A percentile compares a stretch with the other conserved stretches of the same genome.
These are phyloP conservation scores for Lentinus brumalis DNA, from an alignment of 768 basidiomycete genomes.

Conservation along the genomic window DNA sequence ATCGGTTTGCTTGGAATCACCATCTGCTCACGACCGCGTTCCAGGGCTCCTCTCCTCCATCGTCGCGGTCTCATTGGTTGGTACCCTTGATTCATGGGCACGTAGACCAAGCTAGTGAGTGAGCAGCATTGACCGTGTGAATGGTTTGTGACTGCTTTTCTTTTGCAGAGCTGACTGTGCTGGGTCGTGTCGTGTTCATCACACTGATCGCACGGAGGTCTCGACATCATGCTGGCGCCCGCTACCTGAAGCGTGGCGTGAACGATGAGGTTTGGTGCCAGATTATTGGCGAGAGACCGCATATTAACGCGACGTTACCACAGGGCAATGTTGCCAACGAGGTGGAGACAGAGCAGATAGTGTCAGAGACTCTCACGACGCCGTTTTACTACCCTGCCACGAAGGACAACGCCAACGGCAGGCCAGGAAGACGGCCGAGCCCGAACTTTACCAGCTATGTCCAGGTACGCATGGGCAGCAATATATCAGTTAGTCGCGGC, in stretches of 20 bases:
- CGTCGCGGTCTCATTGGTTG: constrained; percentile 75
- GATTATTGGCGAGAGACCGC: neutral
- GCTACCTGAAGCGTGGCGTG: constrained; percentile 92
- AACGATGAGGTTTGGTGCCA: constrained; percentile 74
- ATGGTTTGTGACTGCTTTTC: neutral
- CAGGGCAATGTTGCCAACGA: constrained; percentile 99
- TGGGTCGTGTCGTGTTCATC: constrained; percentile 88
- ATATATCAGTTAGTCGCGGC: neutral
- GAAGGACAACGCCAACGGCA: constrained; percentile 34
- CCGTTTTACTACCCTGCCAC: constrained; percentile 78
- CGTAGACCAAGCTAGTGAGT: constrained; percentile 96
- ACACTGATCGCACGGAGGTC: constrained; percentile 95
- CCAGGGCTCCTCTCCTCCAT: constrained; percentile 37
- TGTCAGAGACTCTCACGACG: constrained; percentile 86
- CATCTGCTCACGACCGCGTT: constrained; percentile 80
- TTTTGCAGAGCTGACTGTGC: constrained; percentile 82
- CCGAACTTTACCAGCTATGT: constrained; percentile 95
- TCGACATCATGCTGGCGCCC: constrained; percentile 92
- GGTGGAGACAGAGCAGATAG: constrained; percentile 98
- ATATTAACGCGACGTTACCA: neutral
- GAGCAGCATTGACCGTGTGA: neutral
- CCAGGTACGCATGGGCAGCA: constrained; percentile 52
- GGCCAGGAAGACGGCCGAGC: constrained; percentile 53
- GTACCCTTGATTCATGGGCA: constrained; percentile 93
- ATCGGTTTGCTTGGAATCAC: constrained; percentile 94